Evolutionary conservation across 2,329 filamentous ascomycete genomes (phyloP).

Genomic region (Pezicula neosporulosa): DNA sequence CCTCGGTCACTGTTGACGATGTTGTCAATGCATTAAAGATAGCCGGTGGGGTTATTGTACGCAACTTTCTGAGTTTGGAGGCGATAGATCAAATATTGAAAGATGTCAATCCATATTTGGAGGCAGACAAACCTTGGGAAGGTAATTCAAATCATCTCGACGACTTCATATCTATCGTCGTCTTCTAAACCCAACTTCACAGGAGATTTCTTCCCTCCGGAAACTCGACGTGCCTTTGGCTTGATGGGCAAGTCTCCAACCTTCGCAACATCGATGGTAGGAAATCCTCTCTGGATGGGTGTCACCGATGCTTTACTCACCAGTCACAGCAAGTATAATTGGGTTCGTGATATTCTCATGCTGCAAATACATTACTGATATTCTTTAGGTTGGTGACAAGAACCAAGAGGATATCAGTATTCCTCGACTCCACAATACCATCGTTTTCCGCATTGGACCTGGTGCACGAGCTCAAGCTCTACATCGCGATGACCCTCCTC

Average conservation of each 20-base stretch:
- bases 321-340: neutral
- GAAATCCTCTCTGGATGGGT: neutral
- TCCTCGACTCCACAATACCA: slow-evolving; percentile 1
- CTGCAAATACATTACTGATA: neutral
- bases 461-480: neutral
- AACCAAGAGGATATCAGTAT: slow-evolving; percentile 11
- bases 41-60: neutral
- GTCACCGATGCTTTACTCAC: neutral
- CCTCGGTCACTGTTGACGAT: neutral
- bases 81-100: neutral
- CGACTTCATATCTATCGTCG: neutral
- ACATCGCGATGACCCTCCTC: neutral
- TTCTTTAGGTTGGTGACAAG: neutral
- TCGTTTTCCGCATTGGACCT: slow-evolving; percentile 1
- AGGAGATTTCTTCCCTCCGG: slow-evolving; percentile 6
- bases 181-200: neutral
- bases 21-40: neutral
- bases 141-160: neutral
- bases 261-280: slow-evolving; percentile 7
- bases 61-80: neutral
- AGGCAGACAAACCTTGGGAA: neutral
- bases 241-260: slow-evolving; percentile 17
- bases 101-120: neutral
- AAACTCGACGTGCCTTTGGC: slow-evolving; percentile 18
- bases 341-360: neutral